Base-by-base conservation (phyloP, 768 basidiomycete genomes). In the Suillus subluteus region DNA sequence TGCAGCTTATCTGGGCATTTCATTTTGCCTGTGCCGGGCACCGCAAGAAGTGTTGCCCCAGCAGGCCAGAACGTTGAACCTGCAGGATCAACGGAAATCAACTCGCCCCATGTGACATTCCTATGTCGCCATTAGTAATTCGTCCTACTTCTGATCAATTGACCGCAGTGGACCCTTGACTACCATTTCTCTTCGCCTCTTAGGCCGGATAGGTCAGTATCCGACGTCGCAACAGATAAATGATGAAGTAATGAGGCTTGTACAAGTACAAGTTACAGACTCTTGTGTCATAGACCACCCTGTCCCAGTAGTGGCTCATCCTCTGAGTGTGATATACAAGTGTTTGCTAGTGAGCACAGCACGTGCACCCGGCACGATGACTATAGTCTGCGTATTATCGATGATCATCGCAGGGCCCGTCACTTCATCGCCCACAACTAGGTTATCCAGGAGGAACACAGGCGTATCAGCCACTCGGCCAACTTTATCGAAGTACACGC, bases 301-400 rank as follows among this genome's bases (percentile, higher is more conserved):
- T 46, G 50, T 52, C 15, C 50, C 8, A 26, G 52, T 35, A 3
- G 38, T 40, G 38, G 38, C 38, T 59, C 11, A 40, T 30, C 11
- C 16, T 41, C 18, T 68, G 0, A 87, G 70, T 2, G 81, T 83
- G 69, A 87, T 81, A 56, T 83, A 82, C 78, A 95, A 74, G 75
- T 93, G 91, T 69, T 87, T 89, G 65, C 86, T 88, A 58, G 89
- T 86, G 65, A 94, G 73, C 9, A 91, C 79, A 23, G 87, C 91
- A 73, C 77, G 86, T 61, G 91, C 87, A 18, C 84, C 87, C 0
- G 94, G 91, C 26, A 95, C 87, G 5, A 99, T 78, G 40, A 99
- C 91, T 67, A 98, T 94, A 30, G 96, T 98, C 81, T 98, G 97
- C 26, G 96, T 98, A 70, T 94, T 83, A 77, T 99, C 96, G 72